A percentile compares a stretch with the other conserved stretches of the same genome.
phyloP scores from a whole-genome alignment of 1,284 basidiomycete genomes.

The Afroboletus lepidellus region DNA sequence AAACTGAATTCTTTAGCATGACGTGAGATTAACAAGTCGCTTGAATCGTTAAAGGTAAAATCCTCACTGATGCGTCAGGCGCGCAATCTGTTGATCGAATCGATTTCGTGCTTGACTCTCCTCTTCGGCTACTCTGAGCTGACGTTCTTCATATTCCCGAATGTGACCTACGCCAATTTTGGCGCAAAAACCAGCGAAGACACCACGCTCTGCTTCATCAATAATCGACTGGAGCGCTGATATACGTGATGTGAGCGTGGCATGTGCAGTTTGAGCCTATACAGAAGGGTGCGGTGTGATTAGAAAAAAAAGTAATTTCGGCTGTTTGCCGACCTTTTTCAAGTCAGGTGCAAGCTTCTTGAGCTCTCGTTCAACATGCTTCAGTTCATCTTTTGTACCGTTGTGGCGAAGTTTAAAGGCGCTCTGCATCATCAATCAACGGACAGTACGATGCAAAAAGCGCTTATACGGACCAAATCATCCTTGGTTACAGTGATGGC shows the following conservation, averaged over 20 bases:
- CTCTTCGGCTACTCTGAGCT: conserved; percentile 84
- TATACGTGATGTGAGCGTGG: conserved; percentile 55
- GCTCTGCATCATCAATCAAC: conserved; percentile 38
- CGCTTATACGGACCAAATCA: conserved; percentile 63
- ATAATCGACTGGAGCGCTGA: conserved; percentile 59
- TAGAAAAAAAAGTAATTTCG: background rate
- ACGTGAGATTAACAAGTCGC: conserved; percentile 5
- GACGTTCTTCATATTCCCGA: conserved; percentile 92
- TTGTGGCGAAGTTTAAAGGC: conserved; percentile 66
- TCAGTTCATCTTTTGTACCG: conserved; percentile 77
- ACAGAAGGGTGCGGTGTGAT: background rate
- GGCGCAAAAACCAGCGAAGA: conserved; percentile 81
- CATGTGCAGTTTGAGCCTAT: conserved; percentile 55
- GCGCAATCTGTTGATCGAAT: conserved; percentile 85
- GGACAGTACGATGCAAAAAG: background rate
- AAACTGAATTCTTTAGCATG: conserved; percentile 63
- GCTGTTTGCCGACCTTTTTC: conserved; percentile 49
- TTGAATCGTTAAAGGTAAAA: conserved; percentile 14
- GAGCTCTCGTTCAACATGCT: conserved; percentile 71
- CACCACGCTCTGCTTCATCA: conserved; percentile 75
- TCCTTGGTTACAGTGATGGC: conserved; percentile 73
- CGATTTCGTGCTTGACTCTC: conserved; percentile 83
- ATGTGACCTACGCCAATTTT: conserved; percentile 83
- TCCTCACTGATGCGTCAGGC: conserved; percentile 86
- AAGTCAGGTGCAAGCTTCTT: conserved; percentile 66